Base-by-base conservation (phyloP, 2,329 filamentous ascomycete species). In the Fusarium buxicola region DNA sequence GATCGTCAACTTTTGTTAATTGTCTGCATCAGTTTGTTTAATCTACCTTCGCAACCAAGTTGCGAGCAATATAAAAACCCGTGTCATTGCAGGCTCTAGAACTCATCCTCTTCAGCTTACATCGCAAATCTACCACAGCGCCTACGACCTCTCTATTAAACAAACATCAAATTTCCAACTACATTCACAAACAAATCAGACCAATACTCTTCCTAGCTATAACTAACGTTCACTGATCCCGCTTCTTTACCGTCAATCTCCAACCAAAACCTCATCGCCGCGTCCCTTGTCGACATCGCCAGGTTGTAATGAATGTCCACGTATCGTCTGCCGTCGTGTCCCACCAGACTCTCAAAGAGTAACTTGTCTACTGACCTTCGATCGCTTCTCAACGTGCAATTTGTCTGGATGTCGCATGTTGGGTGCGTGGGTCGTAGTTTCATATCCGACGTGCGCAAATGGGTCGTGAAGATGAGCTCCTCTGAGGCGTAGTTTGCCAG, bases 171-270 rank as follows among this genome's bases (percentile, higher is more conserved):
- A 21, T 4, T 21, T 21, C 4, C 21, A 21, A 4, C 21, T 21
- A 21, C 21, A 6, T 21, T 21, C 6, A 21, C 21, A 21, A 6
- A 21, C 21, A 4, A 21, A 21, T 21, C 21, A n/a, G 21, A 21
- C 6, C 21, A 21, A 21, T 21, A 4, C 4, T 21, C 21, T 21
- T 6, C 4, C 21, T 21, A 21, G 21, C 6, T 21, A 21, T 21
- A 21, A 21, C 4, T 6, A 21, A 6, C 21, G 6, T 21, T 21
- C 21, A 21, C 21, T 21, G 21, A 21, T 21, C 48, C 30, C 4
- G 30, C 44, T n/a, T 48, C 45, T 4, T 38, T 30, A 2, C 45
- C 45, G n/a, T 48, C 32, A 28, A 48, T 35, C 24, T 36, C 45
- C 6, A 48, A 7, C 45, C 45, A 48, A 16, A 48, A 48, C 7